phyloP scores from a whole-genome alignment of 345 rosid genomes.

The Sisymbrium altissimum region DNA sequence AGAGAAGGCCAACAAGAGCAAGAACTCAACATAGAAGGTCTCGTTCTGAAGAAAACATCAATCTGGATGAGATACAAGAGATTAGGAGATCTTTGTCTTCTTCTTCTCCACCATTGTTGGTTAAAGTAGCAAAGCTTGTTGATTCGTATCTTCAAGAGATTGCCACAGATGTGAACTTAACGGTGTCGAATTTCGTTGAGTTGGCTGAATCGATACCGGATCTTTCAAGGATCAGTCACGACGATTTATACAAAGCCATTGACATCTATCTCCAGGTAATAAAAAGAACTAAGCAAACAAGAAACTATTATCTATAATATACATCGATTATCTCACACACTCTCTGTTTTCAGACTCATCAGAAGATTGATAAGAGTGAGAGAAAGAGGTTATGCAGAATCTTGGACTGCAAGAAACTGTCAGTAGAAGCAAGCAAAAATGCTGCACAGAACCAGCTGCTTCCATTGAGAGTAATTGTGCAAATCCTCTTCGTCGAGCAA shows the following conservation, averaged over 20 bases:
- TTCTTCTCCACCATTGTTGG: slow-evolving; percentile 72
- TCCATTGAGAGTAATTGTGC: slow-evolving; percentile 85
- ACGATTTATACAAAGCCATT: slow-evolving; percentile 84
- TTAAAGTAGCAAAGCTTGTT: slow-evolving; percentile 83
- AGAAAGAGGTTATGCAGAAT: slow-evolving; percentile 73
- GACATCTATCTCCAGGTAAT: slow-evolving; percentile 91
- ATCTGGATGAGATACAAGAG: slow-evolving; percentile 67
- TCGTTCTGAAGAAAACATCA: slow-evolving; percentile 76
- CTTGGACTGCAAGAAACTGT: slow-evolving; percentile 86
- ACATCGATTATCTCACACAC: not conserved
- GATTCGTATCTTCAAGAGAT: slow-evolving; percentile 84
- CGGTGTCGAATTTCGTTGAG: slow-evolving; percentile 65
- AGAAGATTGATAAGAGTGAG: slow-evolving; percentile 68
- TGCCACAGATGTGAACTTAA: slow-evolving; percentile 64
- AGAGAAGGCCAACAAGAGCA: slow-evolving; percentile 63
- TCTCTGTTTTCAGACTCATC: slow-evolving; percentile 54
- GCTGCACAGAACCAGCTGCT: slow-evolving; percentile 92
- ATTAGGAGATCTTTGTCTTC: slow-evolving; percentile 70
- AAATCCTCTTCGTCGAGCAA: slow-evolving; percentile 90
- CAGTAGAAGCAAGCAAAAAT: slow-evolving; percentile 87
- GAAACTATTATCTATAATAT: not conserved
- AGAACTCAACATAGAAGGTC: slow-evolving; percentile 80
- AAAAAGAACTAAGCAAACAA: slow-evolving; percentile 9
- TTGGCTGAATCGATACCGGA: slow-evolving; percentile 71
- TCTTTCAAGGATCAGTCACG: slow-evolving; percentile 67